Evolutionary conservation across 2,329 filamentous ascomycete species (phyloP), one percentile per base, ranked within the genome.

Genomic region (Talaromyces piceae): DNA sequence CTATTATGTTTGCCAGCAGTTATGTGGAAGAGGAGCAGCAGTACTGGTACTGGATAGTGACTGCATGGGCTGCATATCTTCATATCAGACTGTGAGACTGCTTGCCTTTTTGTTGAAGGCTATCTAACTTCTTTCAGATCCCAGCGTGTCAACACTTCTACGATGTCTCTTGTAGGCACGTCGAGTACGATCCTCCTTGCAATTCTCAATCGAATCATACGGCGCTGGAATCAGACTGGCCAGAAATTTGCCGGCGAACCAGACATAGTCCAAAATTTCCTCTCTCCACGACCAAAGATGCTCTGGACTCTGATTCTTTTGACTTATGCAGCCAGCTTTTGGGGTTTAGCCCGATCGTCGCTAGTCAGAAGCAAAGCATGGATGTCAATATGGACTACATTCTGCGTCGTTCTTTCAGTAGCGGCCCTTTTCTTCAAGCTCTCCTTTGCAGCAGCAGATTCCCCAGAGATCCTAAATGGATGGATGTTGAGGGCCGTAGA

Each of bases 11-110:
- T 70, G 91, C 91, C 8, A 95, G 88, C 65, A 97, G 91, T 63
- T 98, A 93, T 66, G 89, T 98, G 2, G 93, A 98, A 68, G 93
- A 98, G 70, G 93, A 98, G 67, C 93, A 98, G 46, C 89, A 97
- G 59, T 96, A 95, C 66, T 98, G 93, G 93, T 97, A 98, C 70
- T 97, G 91, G 90, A 71, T 82, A 1, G 80, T 85, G 0, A 67
- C 67, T 16, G 70, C 65, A 26, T 75, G 71, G 69, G 69, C 76
- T 41, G 66, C 74, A 51, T 73, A 73, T 52, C 65, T 82, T 11
- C 73, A 75, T 58, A 56, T 73, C 33, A 68, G 57, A 57, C 64
- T 62, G 54, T 63, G 55, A 51, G 31, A 39, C 16, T 27, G 20
- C 22, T 45, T 37, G 7, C 12, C 51, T 39, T 49, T 47, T 26